Evolutionary conservation across 192 early-diverging fungal genomes (phyloP).

Genomic region (Coemansia sp.): DNA sequence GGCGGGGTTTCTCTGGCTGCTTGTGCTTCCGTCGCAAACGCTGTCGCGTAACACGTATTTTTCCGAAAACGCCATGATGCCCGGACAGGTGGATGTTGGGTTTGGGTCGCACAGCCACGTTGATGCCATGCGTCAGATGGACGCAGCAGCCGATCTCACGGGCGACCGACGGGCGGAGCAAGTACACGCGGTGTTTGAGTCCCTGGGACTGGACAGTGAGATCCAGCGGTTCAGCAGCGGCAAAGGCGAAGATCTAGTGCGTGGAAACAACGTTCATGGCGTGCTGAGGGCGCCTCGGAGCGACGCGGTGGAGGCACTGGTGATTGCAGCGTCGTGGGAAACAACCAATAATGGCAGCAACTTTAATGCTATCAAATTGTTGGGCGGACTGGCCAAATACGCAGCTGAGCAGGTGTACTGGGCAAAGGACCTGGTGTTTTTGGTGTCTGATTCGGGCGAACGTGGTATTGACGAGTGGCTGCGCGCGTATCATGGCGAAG

Average conservation of each 20-base stretch:
- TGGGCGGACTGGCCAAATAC: constrained; percentile 44
- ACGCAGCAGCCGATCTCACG: constrained; percentile 1
- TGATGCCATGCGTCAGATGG: constrained; percentile 24
- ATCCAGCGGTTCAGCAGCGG: constrained; percentile 31
- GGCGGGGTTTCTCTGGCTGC: constrained; percentile 63
- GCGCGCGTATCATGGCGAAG: constrained; percentile 81
- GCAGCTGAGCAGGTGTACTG: constrained; percentile 71
- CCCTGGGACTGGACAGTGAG: constrained; percentile 45
- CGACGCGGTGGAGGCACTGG: constrained; percentile 86
- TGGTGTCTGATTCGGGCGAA: constrained; percentile 77
- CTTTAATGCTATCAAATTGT: constrained; percentile 28
- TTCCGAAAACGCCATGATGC: constrained; percentile 77
- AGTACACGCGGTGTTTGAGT: constrained; percentile 17
- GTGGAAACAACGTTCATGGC: constrained; percentile 73
- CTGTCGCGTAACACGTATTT: constrained; percentile 69
- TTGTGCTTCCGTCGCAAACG: constrained; percentile 62
- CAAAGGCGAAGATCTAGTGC: constrained; percentile 2
- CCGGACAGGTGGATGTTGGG: constrained; percentile 59
- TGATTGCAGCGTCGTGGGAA: constrained; percentile 81
- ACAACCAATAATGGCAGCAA: constrained; percentile 57
- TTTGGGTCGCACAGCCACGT: constrained; percentile 36
- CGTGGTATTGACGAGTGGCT: constrained; percentile 84
- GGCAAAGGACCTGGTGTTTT: constrained; percentile 90
- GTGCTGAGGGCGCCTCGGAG: constrained; percentile 76
- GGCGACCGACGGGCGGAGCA: constrained; percentile 12